Conservation (phyloP, 371 early-diverging fungal genomes). For the Lichtheimia ramosa region DNA sequence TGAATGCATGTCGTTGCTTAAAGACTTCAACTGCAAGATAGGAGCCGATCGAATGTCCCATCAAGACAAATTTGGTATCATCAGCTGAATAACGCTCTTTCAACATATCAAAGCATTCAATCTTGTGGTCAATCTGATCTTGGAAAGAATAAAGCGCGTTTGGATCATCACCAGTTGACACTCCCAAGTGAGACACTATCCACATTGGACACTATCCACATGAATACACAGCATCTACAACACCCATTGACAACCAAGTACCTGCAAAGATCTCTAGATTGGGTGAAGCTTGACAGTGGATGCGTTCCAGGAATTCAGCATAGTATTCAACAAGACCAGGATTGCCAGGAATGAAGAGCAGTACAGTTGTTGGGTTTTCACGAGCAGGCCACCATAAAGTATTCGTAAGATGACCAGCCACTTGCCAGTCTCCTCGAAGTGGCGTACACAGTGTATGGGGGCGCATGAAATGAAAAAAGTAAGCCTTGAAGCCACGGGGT, state of each 20-base stretch:
- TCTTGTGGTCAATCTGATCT: slow-evolving; percentile 70
- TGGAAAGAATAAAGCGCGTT: slow-evolving; percentile 42
- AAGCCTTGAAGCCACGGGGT: not conserved
- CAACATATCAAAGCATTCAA: slow-evolving; percentile 60
- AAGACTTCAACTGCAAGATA: slow-evolving; percentile 59
- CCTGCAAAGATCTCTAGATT: slow-evolving; percentile 59
- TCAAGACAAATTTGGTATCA: slow-evolving; percentile 58
- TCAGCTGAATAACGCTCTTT: slow-evolving; percentile 37
- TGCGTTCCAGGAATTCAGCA: slow-evolving; percentile 54
- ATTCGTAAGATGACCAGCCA: slow-evolving; percentile 48
- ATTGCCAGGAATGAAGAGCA: slow-evolving; percentile 67
- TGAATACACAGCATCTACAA: no score
- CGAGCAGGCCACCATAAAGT: slow-evolving; percentile 57
- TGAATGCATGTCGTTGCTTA: slow-evolving; percentile 55
- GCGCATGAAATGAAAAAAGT: slow-evolving; percentile 3
- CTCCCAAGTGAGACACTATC: slow-evolving; percentile 61
- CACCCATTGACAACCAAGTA: slow-evolving; percentile 2
- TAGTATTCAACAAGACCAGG: slow-evolving; percentile 78
- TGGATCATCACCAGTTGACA: slow-evolving; percentile 25
- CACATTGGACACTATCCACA: not conserved
- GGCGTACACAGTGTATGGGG: slow-evolving; percentile 22
- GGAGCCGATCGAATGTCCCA: slow-evolving; percentile 71
- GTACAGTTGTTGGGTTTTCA: slow-evolving; percentile 34
- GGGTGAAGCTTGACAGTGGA: slow-evolving; percentile 29
- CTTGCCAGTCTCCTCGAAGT: slow-evolving; percentile 48